A percentile compares a stretch with the other conserved stretches of the same genome.
Conservation (phyloP, 768 basidiomycete species). For the Agrocybe praecox region DNA sequence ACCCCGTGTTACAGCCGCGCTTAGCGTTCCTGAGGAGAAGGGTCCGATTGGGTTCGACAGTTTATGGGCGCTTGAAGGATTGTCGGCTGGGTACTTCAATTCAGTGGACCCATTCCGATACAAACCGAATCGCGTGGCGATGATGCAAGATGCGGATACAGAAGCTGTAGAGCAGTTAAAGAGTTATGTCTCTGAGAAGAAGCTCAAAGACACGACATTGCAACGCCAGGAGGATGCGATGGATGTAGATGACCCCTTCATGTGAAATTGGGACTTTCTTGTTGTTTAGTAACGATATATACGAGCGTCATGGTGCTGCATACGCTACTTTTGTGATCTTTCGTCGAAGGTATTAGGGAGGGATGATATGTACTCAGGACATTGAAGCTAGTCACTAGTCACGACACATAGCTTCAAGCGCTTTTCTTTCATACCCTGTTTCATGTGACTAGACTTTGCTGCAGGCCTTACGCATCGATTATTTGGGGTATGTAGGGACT, state of each 20-base stretch:
- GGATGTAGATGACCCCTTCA: conserved; percentile 17
- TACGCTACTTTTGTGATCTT: too few relatives aligned
- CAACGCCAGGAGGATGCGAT: conserved; percentile 16
- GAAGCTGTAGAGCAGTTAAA: conserved; percentile 47
- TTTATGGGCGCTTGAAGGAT: conserved; percentile 74
- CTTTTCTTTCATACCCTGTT: too few relatives aligned
- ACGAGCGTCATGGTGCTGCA: too few relatives aligned
- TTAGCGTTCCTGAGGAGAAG: conserved; percentile 34
- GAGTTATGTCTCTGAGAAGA: conserved; percentile 34
- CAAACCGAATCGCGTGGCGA: conserved; percentile 50
- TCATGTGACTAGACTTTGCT: too few relatives aligned
- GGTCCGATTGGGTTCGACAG: conserved; percentile 46
- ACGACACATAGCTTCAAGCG: too few relatives aligned
- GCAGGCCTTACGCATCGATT: too few relatives aligned
- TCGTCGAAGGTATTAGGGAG: too few relatives aligned
- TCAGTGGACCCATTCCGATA: conserved; percentile 69
- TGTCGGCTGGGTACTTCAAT: conserved; percentile 67
- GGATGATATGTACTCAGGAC: too few relatives aligned
- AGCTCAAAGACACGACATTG: conserved; percentile 19
- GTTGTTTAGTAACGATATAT: too few relatives aligned
- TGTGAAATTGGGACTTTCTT: background rate
- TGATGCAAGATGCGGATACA: conserved; percentile 65
- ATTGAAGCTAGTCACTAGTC: too few relatives aligned
- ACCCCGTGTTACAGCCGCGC: conserved; percentile 38
- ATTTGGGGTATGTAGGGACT: too few relatives aligned